Base-by-base conservation (phyloP, 1,284 basidiomycete genomes). In the Puccinia horiana region DNA sequence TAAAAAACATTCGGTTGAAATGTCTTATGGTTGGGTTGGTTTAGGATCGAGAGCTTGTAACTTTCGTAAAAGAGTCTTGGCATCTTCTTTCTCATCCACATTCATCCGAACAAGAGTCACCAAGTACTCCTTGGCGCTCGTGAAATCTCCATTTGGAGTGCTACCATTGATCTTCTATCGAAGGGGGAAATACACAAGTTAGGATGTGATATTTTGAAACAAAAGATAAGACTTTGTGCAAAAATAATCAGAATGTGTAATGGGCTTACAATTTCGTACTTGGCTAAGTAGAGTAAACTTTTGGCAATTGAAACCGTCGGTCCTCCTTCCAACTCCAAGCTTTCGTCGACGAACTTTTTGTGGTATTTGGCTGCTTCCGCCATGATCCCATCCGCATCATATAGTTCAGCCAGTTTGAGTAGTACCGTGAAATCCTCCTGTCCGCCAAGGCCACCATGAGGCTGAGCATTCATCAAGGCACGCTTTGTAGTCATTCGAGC, bases 11-110 rank as follows among this genome's bases (percentile, higher is more conserved):
- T 67, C 32, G 26, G 9, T 16, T 61, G 63, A 56, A 23, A 69
- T 69, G 18, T 69, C 26, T n/a, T 32, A 69, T 47, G 42, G 11
- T 2, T 37, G 29, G 18, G 75, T 47, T 47, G 75, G 29, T 67
- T 78, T 58, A 23, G 42, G 49, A 26, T 81, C 80, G 26, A 75
- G 26, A n/a, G 56, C 29, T 75, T 75, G 80, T 32, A 81, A 29
- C 32, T 40, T 81, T 65, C 61, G 42, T 26, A 81, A 75, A 44
- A 81, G 70, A 35, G n/a, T 47, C 70, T 81, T 74, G 18, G 80
- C 80, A 20, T 81, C 80, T 61, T 81, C 80, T 67, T 81, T 81
- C 44, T 81, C 80, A 44, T 74, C 80, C 23, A 81, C 80, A 75
- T 81, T 81, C 80, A 81, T 81, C 26, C 80, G 69, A 65, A 75